Conservation (phyloP, 345 rosid species). For the Euclidium syriacum region DNA sequence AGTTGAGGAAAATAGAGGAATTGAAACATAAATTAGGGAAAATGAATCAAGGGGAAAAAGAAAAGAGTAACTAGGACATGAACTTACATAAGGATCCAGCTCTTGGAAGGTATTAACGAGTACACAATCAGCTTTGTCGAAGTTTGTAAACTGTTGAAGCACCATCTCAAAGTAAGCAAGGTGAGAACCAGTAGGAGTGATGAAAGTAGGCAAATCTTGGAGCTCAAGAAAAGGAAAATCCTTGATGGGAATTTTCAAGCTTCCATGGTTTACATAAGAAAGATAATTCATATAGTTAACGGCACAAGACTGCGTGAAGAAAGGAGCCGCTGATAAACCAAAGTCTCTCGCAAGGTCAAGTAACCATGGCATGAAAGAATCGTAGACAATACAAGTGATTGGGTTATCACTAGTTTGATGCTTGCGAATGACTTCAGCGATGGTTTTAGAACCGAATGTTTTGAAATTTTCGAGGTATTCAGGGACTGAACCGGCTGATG, state of each 20-base stretch:
- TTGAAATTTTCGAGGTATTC: constrained; percentile 36
- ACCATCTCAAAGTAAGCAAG: constrained; percentile 49
- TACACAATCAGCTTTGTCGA: constrained; percentile 39
- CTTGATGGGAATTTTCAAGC: constrained; percentile 39
- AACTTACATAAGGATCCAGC: constrained; percentile 44
- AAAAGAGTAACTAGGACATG: not conserved
- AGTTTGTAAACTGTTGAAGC: constrained; percentile 46
- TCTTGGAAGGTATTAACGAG: constrained; percentile 43
- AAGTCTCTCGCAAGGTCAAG: constrained; percentile 55
- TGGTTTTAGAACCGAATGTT: constrained; percentile 41
- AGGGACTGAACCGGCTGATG: not conserved
- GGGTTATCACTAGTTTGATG: constrained; percentile 32
- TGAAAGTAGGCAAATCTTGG: constrained; percentile 55
- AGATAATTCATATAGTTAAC: constrained; percentile 54
- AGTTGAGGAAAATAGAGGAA: not conserved
- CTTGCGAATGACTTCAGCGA: constrained; percentile 33
- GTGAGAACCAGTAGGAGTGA: constrained; percentile 37
- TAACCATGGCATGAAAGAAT: constrained; percentile 59
- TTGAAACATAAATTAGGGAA: not conserved
- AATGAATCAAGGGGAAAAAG: constrained; percentile 31
- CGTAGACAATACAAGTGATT: constrained; percentile 50
- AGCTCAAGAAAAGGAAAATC: constrained; percentile 41
- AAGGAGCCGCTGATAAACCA: constrained; percentile 47
- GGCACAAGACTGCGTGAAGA: constrained; percentile 64
- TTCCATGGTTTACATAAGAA: constrained; percentile 25